Evolutionary conservation across 495 filamentous ascomycete genomes (phyloP).

Genomic region (Penicillium waksmanii): DNA sequence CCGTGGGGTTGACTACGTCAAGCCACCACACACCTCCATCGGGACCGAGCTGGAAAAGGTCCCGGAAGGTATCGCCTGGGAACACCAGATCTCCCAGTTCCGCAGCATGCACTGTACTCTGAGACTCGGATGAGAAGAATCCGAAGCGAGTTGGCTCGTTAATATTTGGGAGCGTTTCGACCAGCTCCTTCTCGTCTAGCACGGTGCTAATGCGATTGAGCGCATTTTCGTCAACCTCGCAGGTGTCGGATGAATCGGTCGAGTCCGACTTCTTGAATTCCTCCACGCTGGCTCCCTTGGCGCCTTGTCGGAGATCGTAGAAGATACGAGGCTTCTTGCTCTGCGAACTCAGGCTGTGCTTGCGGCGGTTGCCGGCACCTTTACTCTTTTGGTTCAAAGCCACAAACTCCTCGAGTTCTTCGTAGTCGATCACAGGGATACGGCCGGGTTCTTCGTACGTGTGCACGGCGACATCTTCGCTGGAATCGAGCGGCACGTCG

Average conservation of each 20-base stretch:
- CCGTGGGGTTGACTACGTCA: constrained; percentile 86
- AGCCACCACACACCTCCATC: constrained; percentile 89
- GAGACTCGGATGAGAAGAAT: constrained; percentile 93
- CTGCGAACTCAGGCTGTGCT: constrained; percentile 57
- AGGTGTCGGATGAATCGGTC: constrained; percentile 21
- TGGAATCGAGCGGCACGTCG: constrained; percentile 48
- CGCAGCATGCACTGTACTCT: constrained; percentile 86
- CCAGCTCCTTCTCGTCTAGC: constrained; percentile 37
- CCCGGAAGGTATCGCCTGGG: constrained; percentile 84
- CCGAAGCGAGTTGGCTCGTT: constrained; percentile 79
- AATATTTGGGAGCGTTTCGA: constrained; percentile 42
- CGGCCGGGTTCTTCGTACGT: constrained; percentile 56
- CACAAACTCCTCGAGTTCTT: constrained; percentile 85
- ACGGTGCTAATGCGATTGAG: constrained; percentile 30
- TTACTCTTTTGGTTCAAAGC: constrained; percentile 58
- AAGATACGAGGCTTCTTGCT: constrained; percentile 59
- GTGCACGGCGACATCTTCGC: constrained; percentile 88
- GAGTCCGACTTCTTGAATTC: constrained; percentile 39
- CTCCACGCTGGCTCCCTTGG: constrained; percentile 30
- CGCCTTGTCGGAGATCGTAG: constrained; percentile 58
- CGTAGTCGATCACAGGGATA: constrained; percentile 76
- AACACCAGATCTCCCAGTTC: constrained; percentile 86
- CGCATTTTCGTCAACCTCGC: constrained; percentile 5
- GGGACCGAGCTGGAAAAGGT: constrained; percentile 81
- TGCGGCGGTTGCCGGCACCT: constrained; percentile 41